A percentile compares a stretch with the other conserved stretches of the same genome.
These are phyloP conservation scores for Kwoniella heveanensis DNA, from an alignment of 768 basidiomycete species.

Conservation along the genomic window DNA sequence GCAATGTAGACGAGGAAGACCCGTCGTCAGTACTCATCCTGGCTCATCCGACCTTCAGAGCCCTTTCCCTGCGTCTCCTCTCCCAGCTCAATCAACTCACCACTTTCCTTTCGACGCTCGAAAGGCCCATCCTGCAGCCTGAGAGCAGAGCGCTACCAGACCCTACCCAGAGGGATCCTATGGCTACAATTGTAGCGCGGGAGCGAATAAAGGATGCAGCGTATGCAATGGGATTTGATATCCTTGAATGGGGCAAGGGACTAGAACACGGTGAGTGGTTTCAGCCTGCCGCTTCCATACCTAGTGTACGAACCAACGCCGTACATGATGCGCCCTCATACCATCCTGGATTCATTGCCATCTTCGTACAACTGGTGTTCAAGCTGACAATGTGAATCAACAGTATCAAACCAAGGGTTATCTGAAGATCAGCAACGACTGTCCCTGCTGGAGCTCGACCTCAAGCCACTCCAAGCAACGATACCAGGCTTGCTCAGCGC, in stretches of 20 bases:
- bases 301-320: too few species aligned
- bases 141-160: constrained; percentile 19
- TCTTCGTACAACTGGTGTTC: not conserved
- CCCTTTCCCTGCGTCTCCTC: constrained; percentile 18
- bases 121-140: constrained; percentile 37
- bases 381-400: constrained; percentile 3
- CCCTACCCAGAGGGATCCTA: constrained; percentile 21
- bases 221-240: constrained; percentile 28
- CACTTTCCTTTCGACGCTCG: constrained; percentile 24
- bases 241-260: constrained; percentile 36
- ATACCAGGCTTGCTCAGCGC: constrained; percentile 5
- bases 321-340: too few species aligned
- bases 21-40: constrained; percentile 8
- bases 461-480: constrained; percentile 8
- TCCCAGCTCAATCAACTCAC: constrained; percentile 29
- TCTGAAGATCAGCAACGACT: constrained; percentile 1
- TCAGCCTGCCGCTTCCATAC: too few species aligned
- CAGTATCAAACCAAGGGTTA: constrained; percentile 7
- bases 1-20: constrained; percentile 1
- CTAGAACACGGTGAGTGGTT: constrained; percentile 21
- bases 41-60: constrained; percentile 14
- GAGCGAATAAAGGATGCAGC: constrained; percentile 28
- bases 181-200: constrained; percentile 37
- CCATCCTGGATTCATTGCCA: not conserved
- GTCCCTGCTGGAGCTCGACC: constrained; percentile 15